A percentile compares a stretch with the other conserved stretches of the same genome.
These are phyloP conservation scores for Teratosphaeria viscida DNA, from an alignment of 2,329 filamentous ascomycete species.

Conservation along the genomic window DNA sequence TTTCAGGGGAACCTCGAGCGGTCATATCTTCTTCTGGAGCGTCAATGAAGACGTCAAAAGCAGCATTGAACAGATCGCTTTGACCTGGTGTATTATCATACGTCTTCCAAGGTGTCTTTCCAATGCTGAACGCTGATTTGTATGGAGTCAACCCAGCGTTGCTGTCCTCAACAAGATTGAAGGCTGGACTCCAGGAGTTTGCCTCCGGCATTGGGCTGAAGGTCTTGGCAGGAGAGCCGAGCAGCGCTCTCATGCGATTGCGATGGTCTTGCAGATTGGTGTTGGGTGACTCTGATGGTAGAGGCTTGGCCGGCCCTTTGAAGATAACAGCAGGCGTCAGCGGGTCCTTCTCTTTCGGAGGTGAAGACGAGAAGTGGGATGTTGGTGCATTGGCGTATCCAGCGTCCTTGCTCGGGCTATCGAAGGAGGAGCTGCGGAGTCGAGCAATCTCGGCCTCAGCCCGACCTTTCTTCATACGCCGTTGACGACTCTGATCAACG, in stretches of 20 bases:
- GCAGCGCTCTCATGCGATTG: slow-evolving; percentile 67
- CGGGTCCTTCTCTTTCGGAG: slow-evolving; percentile 39
- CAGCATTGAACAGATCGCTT: slow-evolving; percentile 19
- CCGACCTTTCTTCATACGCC: slow-evolving; percentile 55
- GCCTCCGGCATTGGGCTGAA: slow-evolving; percentile 42
- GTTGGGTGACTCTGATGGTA: slow-evolving; percentile 77
- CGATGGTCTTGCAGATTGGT: slow-evolving; percentile 86
- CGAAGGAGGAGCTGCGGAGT: slow-evolving; percentile 82
- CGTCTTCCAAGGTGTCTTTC: slow-evolving; percentile 26
- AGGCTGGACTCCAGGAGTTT: slow-evolving; percentile 56
- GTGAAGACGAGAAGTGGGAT: slow-evolving; percentile 29
- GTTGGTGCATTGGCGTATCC: slow-evolving; percentile 37
- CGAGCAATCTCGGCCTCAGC: slow-evolving; percentile 94
- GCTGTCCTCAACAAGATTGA: slow-evolving; percentile 54
- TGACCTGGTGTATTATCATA: slow-evolving; percentile 14
- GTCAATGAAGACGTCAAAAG: slow-evolving; percentile 52
- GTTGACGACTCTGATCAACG: slow-evolving; percentile 21
- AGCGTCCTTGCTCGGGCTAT: slow-evolving; percentile 68
- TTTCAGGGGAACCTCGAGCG: slow-evolving; percentile 54
- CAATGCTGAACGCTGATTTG: slow-evolving; percentile 21
- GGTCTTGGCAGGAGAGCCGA: slow-evolving; percentile 63
- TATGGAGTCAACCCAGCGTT: slow-evolving; percentile 38
- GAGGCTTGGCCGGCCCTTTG: slow-evolving; percentile 54
- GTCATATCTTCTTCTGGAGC: slow-evolving; percentile 30
- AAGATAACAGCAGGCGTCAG: slow-evolving; percentile 78